Conservation (phyloP, 495 filamentous ascomycete genomes). For the Podospora tetraspora region DNA sequence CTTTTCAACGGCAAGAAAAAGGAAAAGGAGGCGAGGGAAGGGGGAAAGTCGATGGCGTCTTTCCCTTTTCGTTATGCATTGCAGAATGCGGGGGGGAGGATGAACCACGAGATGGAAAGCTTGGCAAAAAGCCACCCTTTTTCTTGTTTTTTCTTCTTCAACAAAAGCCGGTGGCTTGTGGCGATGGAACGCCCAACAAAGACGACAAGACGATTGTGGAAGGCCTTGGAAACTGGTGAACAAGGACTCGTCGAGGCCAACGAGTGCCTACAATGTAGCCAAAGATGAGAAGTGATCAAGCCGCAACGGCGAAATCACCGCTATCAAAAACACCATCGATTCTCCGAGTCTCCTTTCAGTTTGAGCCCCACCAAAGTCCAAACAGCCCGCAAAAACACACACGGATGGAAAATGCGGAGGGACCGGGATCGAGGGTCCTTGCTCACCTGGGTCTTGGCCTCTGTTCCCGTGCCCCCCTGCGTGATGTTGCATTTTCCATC, state of each 20-base stretch:
- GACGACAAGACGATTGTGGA: not conserved
- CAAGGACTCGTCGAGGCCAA: not conserved
- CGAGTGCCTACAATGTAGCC: not conserved
- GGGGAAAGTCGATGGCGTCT: conserved; percentile 4
- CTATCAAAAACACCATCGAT: not conserved
- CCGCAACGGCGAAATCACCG: not conserved
- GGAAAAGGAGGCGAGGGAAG: conserved; percentile 4
- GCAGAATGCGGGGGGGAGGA: conserved; percentile 14
- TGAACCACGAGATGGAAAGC: conserved; percentile 4
- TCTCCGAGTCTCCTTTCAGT: not conserved
- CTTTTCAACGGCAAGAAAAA: conserved; percentile 4
- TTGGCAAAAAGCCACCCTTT: not conserved
- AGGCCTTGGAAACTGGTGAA: not conserved
- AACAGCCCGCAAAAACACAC: not conserved
- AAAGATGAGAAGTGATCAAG: not conserved
- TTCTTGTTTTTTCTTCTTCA: not conserved
- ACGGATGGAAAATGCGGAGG: conserved; percentile 3
- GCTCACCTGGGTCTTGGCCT: not conserved
- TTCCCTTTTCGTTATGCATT: conserved; percentile 10
- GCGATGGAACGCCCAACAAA: not conserved
- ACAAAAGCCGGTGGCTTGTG: not conserved
- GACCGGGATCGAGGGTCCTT: conserved; percentile 1
- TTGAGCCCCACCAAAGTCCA: not conserved
- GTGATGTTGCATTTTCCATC: conserved; percentile 5
- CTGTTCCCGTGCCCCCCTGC: conserved; percentile 2